Evolutionary conservation across 2,329 filamentous ascomycete species (phyloP), one percentile per base, ranked within the genome.

Genomic region (Thelonectria olida): DNA sequence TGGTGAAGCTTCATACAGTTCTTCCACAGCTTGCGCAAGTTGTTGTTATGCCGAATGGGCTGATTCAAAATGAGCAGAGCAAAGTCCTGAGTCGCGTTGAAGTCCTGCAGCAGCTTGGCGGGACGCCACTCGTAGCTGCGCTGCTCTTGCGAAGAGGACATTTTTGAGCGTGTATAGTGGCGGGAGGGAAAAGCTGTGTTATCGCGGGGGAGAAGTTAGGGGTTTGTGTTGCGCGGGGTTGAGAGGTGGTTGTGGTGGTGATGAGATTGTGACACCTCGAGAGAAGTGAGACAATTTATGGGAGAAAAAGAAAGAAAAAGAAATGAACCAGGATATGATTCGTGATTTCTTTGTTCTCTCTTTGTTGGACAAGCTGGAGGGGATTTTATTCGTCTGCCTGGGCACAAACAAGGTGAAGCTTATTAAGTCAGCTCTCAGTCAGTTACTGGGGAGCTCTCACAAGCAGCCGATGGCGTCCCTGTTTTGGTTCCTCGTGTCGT

Each of bases 31-130:
- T 74, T 73, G 54, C 82, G 80, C 28, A 86, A 69, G n/a, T 82
- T 80, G 44, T 75, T 68, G 22, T 84, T 74, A 59, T 81, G 78
- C 45, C 71, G 74, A 25, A 85, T 71, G 38, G 81, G 84, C 74
- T 85, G 84, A 69, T 86, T 85, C 54, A 86, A 79, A 31, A 85
- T 75, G 25, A 86, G 72, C 5, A 85, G 74, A 1, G 82, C 80
- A 53, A 83, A 81, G 7, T 76, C 72, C 36, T 75, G 72, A 5
- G 72, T 65, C 39, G 63, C 63, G 44, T 74, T 71, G 19, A 76
- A 69, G 52, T 72, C 70, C 70, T 76, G 74, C 49, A 80, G 71
- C 59, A 77, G 66, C 67, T 72, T 74, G 57, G 76, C 75, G 5
- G 78, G 79, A 51, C 77, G 75, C 79, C 79, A 81, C 45, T 81